Conservation (phyloP, 306 rosid species). For the Citrullus amarus region DNA sequence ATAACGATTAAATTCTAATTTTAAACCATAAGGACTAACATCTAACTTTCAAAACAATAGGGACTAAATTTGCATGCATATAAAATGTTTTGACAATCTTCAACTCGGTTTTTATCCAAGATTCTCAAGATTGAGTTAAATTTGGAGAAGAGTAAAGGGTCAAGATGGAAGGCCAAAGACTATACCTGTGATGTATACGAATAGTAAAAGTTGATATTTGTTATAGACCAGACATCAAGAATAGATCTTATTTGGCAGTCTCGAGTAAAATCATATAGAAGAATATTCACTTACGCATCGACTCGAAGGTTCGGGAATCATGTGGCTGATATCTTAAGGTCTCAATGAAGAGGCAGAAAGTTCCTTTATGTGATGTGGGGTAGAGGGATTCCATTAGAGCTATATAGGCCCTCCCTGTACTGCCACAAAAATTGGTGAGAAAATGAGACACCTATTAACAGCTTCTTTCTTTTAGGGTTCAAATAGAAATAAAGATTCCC, state of each 20-base stretch:
- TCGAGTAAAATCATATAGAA: neutral
- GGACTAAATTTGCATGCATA: neutral
- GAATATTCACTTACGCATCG: neutral
- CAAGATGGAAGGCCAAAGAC: neutral
- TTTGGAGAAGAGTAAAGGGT: neutral
- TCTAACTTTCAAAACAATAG: no score
- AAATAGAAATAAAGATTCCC: slow-evolving; percentile 24
- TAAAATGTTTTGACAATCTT: neutral
- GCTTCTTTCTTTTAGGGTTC: slow-evolving; percentile 26
- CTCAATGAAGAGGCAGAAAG: slow-evolving; percentile 3
- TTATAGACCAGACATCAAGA: neutral
- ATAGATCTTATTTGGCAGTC: neutral
- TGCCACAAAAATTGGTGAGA: slow-evolving; percentile 20
- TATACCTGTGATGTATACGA: neutral
- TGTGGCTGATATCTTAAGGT: slow-evolving; percentile 1
- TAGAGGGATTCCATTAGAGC: neutral
- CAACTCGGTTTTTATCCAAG: neutral
- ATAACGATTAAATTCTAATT: no score
- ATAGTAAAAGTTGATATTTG: neutral
- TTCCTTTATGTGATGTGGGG: neutral
- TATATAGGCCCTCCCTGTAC: neutral
- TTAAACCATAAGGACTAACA: no score
- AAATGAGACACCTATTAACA: slow-evolving; percentile 9
- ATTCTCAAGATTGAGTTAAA: neutral
- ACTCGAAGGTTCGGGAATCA: neutral